Evolutionary conservation across 176 grass and related monocot genomes (phyloP).

Genomic region (Miscanthus lutarioriparius): DNA sequence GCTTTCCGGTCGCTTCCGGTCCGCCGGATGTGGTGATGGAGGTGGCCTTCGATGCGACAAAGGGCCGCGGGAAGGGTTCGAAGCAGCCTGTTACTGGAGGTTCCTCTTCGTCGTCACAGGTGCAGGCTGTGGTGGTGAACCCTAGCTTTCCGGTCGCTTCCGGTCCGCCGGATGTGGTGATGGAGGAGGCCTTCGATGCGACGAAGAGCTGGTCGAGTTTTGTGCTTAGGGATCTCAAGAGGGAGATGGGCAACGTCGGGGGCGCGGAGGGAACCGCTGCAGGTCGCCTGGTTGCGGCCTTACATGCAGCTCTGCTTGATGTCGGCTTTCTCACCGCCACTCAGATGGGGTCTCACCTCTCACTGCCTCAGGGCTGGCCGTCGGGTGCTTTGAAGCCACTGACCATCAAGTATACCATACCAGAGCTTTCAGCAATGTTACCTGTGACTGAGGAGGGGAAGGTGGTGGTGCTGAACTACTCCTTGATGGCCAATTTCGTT

Average conservation of each 20-base stretch:
- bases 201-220: constrained; percentile 19
- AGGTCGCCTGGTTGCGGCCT: constrained; percentile 45
- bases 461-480: constrained; percentile 56
- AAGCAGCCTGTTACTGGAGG: neutral
- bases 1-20: neutral
- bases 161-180: constrained; percentile 28
- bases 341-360: constrained; percentile 1
- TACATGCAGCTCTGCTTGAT: constrained; percentile 70
- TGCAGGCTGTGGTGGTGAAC: neutral
- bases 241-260: constrained; percentile 34
- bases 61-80: neutral
- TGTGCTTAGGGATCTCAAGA: constrained; percentile 48
- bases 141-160: constrained; percentile 3
- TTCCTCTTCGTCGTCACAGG: neutral
- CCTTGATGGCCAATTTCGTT: constrained; percentile 53
- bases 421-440: constrained; percentile 27
- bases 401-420: constrained; percentile 53
- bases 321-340: constrained; percentile 42
- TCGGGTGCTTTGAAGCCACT: constrained; percentile 34
- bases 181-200: constrained; percentile 16
- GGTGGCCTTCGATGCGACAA: neutral
- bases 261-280: constrained; percentile 24
- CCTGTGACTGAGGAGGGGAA: constrained; percentile 39
- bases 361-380: constrained; percentile 47
- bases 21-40: constrained; percentile 37